Percentiles rank a stretch among this genome's conserved stretches.
Conservation (phyloP, 345 rosid genomes). For the Eucalyptus camaldulensis region DNA sequence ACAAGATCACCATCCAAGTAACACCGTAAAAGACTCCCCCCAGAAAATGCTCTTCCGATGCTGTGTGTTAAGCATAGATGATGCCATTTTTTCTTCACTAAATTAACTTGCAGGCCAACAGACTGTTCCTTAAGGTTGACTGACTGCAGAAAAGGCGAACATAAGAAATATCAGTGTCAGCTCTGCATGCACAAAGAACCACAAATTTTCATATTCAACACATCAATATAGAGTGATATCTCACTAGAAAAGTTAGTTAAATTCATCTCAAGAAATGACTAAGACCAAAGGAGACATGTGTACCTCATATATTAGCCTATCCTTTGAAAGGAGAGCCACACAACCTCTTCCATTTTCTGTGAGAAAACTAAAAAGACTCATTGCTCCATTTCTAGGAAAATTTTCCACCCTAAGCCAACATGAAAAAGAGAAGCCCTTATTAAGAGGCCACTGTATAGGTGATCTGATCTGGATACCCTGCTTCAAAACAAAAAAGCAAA, state of each 20-base stretch:
- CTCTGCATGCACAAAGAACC: not conserved
- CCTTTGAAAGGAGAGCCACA: conserved; percentile 58
- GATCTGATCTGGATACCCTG: conserved; percentile 81
- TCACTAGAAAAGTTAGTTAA: not conserved
- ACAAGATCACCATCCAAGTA: conserved; percentile 76
- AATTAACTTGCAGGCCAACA: conserved; percentile 42
- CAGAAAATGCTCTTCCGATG: conserved; percentile 93
- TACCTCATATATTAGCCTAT: conserved; percentile 70
- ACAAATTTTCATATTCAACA: not conserved
- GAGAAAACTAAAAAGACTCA: conserved; percentile 88
- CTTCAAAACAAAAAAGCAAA: not conserved
- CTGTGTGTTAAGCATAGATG: conserved; percentile 83
- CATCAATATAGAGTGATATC: not conserved
- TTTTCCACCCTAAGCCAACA: conserved; percentile 96
- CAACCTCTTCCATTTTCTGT: conserved; percentile 88
- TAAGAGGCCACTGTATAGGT: conserved; percentile 88
- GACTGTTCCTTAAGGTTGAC: conserved; percentile 63
- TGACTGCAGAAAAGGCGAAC: conserved; percentile 42
- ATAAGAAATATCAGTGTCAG: not conserved
- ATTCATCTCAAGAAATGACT: not conserved
- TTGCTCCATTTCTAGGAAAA: conserved; percentile 56
- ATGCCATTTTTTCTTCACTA: conserved; percentile 77
- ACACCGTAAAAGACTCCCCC: conserved; percentile 84
- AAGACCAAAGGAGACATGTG: not conserved
- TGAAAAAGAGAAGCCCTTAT: conserved; percentile 86